Percentiles rank a stretch among this genome's conserved stretches.
These are phyloP conservation scores for Ogataea minuta DNA, from an alignment of 805 yeast genomes.

Conservation along the genomic window DNA sequence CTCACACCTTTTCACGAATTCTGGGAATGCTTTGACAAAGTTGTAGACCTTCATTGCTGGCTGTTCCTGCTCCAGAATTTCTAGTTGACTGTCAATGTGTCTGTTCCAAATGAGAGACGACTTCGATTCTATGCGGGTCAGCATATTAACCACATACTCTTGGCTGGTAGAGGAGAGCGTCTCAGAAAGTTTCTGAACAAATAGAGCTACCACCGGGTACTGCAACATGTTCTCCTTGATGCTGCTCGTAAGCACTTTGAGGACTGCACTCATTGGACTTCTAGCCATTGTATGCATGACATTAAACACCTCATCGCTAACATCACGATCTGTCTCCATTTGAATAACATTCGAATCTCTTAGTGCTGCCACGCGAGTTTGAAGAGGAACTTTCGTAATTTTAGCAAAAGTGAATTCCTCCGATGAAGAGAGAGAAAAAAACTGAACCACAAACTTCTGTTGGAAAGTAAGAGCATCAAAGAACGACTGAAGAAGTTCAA, in stretches of 20 bases:
- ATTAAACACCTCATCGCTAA: conserved; percentile 28
- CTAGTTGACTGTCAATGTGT: conserved; percentile 53
- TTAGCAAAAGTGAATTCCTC: conserved; percentile 38
- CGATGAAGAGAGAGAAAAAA: conserved; percentile 46
- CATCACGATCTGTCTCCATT: conserved; percentile 32
- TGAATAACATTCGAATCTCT: conserved; percentile 1
- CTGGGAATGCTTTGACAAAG: conserved; percentile 47
- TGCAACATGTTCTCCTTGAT: conserved; percentile 40
- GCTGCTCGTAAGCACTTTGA: conserved; percentile 34
- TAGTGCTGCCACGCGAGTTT: conserved; percentile 24
- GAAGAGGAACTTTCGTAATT: conserved; percentile 36
- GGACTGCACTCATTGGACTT: conserved; percentile 26
- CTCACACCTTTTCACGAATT: conserved; percentile 43
- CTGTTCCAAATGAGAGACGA: conserved; percentile 56
- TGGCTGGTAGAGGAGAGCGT: conserved; percentile 51
- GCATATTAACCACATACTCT: conserved; percentile 55
- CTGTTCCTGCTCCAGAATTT: conserved; percentile 34
- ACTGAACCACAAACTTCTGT: conserved; percentile 45
- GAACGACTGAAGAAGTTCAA: conserved; percentile 13
- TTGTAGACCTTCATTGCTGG: conserved; percentile 36
- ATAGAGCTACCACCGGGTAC: conserved; percentile 41
- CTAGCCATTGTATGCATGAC: conserved; percentile 33
- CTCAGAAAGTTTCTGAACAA: conserved; percentile 40
- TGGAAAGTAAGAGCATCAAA: conserved; percentile 32
- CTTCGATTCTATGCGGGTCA: conserved; percentile 52